phyloP scores from a whole-genome alignment of 2,329 filamentous ascomycete genomes.

The Verticillium isaacii region DNA sequence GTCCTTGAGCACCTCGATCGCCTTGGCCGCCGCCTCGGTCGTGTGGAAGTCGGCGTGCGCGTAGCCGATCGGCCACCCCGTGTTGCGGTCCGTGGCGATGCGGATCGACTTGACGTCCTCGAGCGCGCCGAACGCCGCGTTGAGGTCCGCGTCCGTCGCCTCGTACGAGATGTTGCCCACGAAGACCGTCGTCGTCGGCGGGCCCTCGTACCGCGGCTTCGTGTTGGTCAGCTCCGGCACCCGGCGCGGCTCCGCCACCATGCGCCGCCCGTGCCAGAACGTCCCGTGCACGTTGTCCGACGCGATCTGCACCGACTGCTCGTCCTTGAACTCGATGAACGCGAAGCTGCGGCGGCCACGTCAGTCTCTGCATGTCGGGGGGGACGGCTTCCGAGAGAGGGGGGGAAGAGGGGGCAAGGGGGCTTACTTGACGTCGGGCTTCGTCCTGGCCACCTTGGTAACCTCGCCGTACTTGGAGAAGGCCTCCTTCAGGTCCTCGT shows the following conservation, averaged over 20 bases:
- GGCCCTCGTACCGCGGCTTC: background rate
- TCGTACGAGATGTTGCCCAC: slow-evolving; percentile 85
- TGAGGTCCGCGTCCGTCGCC: slow-evolving; percentile 78
- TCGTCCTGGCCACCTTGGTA: slow-evolving; percentile 1
- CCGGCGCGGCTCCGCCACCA: slow-evolving; percentile 3
- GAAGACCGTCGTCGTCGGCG: slow-evolving; percentile 53
- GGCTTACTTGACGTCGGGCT: background rate
- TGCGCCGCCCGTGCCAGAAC: slow-evolving; percentile 13
- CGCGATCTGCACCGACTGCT: slow-evolving; percentile 1
- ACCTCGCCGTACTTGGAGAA: slow-evolving; percentile 42
- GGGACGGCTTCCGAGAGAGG: too few species aligned
- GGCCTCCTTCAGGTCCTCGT: slow-evolving; percentile 53
- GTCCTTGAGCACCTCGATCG: slow-evolving; percentile 47
- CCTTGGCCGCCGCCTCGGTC: slow-evolving; percentile 58
- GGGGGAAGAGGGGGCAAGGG: too few species aligned
- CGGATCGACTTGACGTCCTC: slow-evolving; percentile 70
- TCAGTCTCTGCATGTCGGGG: too few species aligned
- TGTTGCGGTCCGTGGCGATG: slow-evolving; percentile 76
- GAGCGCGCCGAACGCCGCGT: slow-evolving; percentile 68
- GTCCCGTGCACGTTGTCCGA: slow-evolving; percentile 10
- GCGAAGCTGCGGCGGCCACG: background rate
- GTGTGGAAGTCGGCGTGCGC: slow-evolving; percentile 77
- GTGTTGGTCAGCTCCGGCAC: background rate
- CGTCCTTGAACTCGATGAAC: slow-evolving; percentile 7
- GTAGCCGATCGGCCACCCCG: slow-evolving; percentile 78